These are phyloP conservation scores for Mortierella hygrophila DNA, from an alignment of 192 early-diverging fungal genomes.

Conservation along the genomic window DNA sequence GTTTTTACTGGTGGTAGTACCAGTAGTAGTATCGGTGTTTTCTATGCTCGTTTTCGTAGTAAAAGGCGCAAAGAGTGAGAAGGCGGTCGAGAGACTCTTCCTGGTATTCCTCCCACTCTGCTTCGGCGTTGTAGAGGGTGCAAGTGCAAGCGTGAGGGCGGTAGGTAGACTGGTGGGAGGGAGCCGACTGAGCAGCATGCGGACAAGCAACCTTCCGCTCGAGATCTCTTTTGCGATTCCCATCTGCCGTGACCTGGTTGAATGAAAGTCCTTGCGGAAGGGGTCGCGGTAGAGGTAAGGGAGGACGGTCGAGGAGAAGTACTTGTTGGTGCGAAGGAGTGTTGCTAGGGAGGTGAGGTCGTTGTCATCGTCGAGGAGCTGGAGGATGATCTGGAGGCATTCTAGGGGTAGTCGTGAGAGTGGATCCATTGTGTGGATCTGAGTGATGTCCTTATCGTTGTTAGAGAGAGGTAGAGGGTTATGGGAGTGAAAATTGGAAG, in stretches of 20 bases:
- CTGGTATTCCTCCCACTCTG: background rate
- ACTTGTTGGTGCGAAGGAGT: background rate
- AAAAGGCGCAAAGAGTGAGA: too few species aligned
- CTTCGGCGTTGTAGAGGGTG: background rate
- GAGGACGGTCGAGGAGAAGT: background rate
- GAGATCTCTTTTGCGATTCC: background rate
- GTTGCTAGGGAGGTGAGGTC: background rate
- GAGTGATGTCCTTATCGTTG: background rate
- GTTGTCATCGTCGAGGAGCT: background rate
- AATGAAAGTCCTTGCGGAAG: background rate
- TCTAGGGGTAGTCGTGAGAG: background rate
- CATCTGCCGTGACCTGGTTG: background rate
- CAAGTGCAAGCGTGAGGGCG: background rate
- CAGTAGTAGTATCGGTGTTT: background rate
- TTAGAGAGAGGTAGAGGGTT: background rate
- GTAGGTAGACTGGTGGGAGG: background rate
- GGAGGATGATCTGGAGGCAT: conserved; percentile 3
- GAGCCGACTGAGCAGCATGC: background rate
- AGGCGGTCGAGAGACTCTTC: background rate
- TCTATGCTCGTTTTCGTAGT: background rate
- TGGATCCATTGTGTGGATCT: background rate
- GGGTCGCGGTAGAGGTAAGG: background rate
- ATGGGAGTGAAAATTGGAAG: background rate
- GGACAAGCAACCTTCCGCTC: background rate
- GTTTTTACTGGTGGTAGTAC: background rate